Evolutionary conservation across 169 alveolate genomes (phyloP), one percentile per base, ranked within the genome.

Genomic region (Plasmodium yoelii): DNA sequence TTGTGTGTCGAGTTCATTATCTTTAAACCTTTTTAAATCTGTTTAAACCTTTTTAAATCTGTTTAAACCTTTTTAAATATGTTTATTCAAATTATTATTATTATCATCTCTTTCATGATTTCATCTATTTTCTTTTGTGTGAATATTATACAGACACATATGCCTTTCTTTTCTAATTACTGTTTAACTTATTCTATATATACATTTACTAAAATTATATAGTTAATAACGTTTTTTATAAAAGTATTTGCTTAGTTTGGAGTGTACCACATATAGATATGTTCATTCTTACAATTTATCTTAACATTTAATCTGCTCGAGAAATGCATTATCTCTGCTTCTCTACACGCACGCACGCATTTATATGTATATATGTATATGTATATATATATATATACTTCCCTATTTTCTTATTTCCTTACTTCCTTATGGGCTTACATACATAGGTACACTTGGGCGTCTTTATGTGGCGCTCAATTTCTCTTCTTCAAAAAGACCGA

Each of bases 1-100:
- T 71, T 71, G 24, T 55, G 51, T 2, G 44, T 18, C 7, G 84
- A 8, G 53, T 71, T 71, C 84, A 71, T 71, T 15, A 13, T 71
- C 44, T 5, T 55, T 15, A 22, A 1, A 22, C n/a, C n/a, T n/a
- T n/a, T n/a, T n/a, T n/a, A n/a, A n/a, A n/a, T n/a, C n/a, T n/a
- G n/a, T n/a, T n/a, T n/a, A n/a, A n/a, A n/a, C n/a, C n/a, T n/a
- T n/a, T n/a, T n/a, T n/a, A n/a, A n/a, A n/a, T n/a, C n/a, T n/a
- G n/a, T n/a, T n/a, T n/a, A n/a, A n/a, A n/a, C n/a, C n/a, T n/a
- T 67, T 5, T 55, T 15, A 22, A 1, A 22, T 22, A 22, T 22
- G 0, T 34, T 34, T 51, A 8, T 0, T 51, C n/a, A 9, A n/a
- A 18, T 18, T 18, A 57, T 18, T 57, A 64, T 28, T 39, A 28